phyloP scores from a whole-genome alignment of 2,329 filamentous ascomycete species.

The Epichloe gansuensis region DNA sequence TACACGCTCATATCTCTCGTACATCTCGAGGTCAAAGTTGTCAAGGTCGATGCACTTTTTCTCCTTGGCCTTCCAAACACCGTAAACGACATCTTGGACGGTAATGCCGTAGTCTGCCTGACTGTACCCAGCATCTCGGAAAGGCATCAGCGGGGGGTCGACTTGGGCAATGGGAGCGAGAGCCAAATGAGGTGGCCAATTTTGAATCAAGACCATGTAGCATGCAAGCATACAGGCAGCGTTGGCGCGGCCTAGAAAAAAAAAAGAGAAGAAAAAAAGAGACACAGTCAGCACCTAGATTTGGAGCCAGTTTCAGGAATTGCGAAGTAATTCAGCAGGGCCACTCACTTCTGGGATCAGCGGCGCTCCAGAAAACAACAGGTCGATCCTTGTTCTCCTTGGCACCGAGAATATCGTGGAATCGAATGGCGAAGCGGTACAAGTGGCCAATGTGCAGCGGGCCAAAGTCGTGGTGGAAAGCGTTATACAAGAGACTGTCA shows the following conservation, averaged over 20 bases:
- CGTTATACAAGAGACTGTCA: conserved; percentile 86
- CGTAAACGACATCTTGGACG: conserved; percentile 95
- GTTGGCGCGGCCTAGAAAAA: conserved; percentile 62
- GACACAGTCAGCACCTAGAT: neutral
- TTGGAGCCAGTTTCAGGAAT: neutral
- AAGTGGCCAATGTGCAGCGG: conserved; percentile 94
- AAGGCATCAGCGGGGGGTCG: conserved; percentile 96
- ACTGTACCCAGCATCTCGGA: conserved; percentile 95
- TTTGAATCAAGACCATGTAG: conserved; percentile 98
- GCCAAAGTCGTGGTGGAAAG: conserved; percentile 96
- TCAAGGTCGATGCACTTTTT: conserved; percentile 82
- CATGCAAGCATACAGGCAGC: conserved; percentile 89
- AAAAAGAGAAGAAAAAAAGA: neutral
- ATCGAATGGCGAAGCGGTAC: conserved; percentile 89
- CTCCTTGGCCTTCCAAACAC: conserved; percentile 97
- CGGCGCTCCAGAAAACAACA: conserved; percentile 91
- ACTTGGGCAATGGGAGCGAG: conserved; percentile 92
- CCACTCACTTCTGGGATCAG: conserved; percentile 73
- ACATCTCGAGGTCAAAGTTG: conserved; percentile 93
- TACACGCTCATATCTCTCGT: conserved; percentile 88
- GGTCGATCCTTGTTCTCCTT: conserved; percentile 80
- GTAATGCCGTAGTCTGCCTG: conserved; percentile 94
- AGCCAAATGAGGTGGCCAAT: conserved; percentile 91
- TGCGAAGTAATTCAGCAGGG: too few relatives aligned
- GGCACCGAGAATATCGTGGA: conserved; percentile 88